Percentiles rank a stretch among this genome's conserved stretches.
Evolutionary conservation across 139 green algal species (phyloP).

Genomic region (Pedinophyceae sp.): DNA sequence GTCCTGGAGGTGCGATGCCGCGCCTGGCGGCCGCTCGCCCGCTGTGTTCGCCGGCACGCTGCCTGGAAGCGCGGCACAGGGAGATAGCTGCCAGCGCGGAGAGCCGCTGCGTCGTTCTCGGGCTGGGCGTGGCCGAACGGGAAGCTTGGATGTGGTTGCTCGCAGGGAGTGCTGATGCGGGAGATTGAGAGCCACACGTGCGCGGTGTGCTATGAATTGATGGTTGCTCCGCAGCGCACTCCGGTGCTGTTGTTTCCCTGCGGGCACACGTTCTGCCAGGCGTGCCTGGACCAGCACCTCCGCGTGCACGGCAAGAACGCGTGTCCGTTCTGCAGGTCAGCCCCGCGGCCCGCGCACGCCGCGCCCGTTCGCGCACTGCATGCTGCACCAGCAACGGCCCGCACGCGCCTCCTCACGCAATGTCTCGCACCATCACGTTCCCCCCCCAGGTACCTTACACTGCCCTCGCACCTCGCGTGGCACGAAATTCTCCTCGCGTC

Average conservation of each 20-base stretch:
- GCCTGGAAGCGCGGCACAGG: neutral
- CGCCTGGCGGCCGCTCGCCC: neutral
- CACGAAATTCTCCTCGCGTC: no score
- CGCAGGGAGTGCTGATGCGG: neutral
- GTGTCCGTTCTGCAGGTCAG: neutral
- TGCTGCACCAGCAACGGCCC: neutral
- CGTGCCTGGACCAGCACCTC: neutral
- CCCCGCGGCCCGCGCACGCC: neutral
- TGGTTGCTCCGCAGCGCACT: neutral
- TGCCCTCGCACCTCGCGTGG: neutral
- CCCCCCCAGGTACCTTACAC: neutral
- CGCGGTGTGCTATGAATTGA: neutral
- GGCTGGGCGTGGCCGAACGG: no score
- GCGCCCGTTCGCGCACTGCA: neutral
- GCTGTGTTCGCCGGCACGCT: neutral
- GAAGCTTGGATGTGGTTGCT: no score
- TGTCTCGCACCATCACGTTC: neutral
- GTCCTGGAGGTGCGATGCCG: neutral
- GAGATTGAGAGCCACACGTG: conserved; percentile 3
- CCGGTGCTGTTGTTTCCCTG: neutral
- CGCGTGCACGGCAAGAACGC: conserved; percentile 1
- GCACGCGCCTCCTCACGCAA: neutral
- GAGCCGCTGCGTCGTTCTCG: no score
- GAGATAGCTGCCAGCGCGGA: neutral
- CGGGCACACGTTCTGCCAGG: neutral